Evolutionary conservation across 2,329 filamentous ascomycete species (phyloP).

Genomic region (Ophiosphaerella narmari): DNA sequence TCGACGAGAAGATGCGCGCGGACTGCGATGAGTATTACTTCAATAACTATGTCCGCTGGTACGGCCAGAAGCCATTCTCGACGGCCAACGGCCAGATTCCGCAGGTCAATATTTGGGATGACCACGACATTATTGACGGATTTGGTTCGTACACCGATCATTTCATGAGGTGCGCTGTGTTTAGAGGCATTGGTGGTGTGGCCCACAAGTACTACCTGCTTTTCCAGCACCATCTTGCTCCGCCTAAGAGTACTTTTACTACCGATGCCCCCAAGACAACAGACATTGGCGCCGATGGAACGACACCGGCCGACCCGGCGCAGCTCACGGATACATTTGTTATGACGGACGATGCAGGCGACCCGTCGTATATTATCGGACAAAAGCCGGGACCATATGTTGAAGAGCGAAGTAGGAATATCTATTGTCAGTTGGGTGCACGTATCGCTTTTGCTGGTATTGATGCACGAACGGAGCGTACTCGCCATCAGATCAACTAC

Average conservation of each 20-base stretch:
- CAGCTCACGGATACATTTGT: slow-evolving; percentile 80
- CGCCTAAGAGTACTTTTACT: slow-evolving; percentile 83
- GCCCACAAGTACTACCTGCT: slow-evolving; percentile 66
- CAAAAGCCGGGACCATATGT: slow-evolving; percentile 71
- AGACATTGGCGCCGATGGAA: slow-evolving; percentile 52
- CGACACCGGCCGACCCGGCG: slow-evolving; percentile 64
- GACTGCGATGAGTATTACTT: slow-evolving; percentile 67
- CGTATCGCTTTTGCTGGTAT: slow-evolving; percentile 67
- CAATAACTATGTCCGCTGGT: slow-evolving; percentile 68
- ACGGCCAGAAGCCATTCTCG: slow-evolving; percentile 68
- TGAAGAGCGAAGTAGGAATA: slow-evolving; percentile 63
- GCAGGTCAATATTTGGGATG: slow-evolving; percentile 69
- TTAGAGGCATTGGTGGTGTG: slow-evolving; percentile 66
- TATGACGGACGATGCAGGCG: slow-evolving; percentile 59
- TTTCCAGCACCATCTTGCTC: slow-evolving; percentile 78
- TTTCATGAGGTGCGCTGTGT: slow-evolving; percentile 69
- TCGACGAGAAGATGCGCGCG: slow-evolving; percentile 65
- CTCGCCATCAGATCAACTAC: slow-evolving; percentile 92
- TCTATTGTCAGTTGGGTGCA: slow-evolving; percentile 67
- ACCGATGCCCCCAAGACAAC: slow-evolving; percentile 68
- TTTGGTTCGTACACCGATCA: slow-evolving; percentile 70
- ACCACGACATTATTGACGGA: slow-evolving; percentile 69
- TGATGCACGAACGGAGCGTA: slow-evolving; percentile 72
- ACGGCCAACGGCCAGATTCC: slow-evolving; percentile 65
- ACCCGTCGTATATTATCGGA: slow-evolving; percentile 79